These are phyloP conservation scores for Syzygium jambos DNA, from an alignment of 345 rosid species.

Conservation along the genomic window DNA sequence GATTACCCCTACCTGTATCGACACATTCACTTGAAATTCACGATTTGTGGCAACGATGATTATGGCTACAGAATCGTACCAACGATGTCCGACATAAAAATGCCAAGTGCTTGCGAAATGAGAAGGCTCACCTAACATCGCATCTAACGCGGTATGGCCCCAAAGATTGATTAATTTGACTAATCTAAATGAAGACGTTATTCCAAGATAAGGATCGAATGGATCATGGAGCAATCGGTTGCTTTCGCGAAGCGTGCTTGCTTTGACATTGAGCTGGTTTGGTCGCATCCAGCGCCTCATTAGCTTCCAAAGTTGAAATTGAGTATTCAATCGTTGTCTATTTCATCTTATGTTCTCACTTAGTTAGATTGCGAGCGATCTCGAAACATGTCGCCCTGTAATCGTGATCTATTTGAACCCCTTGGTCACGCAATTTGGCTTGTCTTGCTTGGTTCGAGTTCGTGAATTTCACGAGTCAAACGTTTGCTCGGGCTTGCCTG, in stretches of 20 bases:
- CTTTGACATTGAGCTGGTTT: neutral
- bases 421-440: neutral
- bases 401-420: neutral
- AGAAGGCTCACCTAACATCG: neutral
- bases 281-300: neutral
- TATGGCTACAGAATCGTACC: neutral
- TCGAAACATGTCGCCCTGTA: neutral
- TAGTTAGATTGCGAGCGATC: neutral
- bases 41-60: neutral
- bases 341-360: neutral
- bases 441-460: accelerated
- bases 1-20: too few species aligned
- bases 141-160: neutral
- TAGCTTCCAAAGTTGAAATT: neutral
- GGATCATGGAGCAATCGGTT: neutral
- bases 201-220: neutral
- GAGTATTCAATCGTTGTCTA: neutral
- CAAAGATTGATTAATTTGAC: neutral
- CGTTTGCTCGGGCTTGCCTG: neutral
- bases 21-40: too few species aligned
- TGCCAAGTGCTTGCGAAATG: neutral
- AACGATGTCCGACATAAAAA: neutral
- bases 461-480: neutral
- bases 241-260: neutral
- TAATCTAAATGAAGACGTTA: neutral